Base-by-base conservation (phyloP, 306 rosid species). In the Malus domestica region DNA sequence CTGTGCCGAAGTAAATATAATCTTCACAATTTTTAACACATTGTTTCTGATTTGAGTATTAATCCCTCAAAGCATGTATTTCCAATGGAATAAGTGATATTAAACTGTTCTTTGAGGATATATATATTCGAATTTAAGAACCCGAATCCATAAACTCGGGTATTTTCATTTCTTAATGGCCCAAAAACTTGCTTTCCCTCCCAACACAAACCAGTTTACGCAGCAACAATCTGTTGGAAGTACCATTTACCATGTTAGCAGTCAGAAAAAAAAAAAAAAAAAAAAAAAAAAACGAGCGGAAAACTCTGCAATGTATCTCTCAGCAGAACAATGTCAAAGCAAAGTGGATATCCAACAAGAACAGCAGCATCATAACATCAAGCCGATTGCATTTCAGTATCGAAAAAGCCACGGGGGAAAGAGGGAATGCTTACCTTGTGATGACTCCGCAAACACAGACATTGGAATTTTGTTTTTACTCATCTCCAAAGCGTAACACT, bases 381-480 rank as follows among this genome's bases (percentile, higher is more conserved):
- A 66, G 73, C 15, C 18, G 52, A 58, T 57, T 23, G 63, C 58
- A 61, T 52, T 72, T 72, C 63, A 55, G 73, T 19, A 70, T 46
- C 27, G 12, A 20, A 49, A 64, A 60, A 35, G 14, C 63, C 71
- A 69, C 5, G 16, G 40, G 57, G 68, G 33, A 42, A 58, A 22
- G 69, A 29, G 42, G 51, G 51, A 45, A 55, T 74, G 55, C 77
- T 73, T 80, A 91, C 96, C 98, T 93, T 87, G 89, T 20, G 79
- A 52, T 29, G 96, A 86, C 81, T 93, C 93, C 1, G 97, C 91
- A 85, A 93, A 87, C 65, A 93, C 91, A 70, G 93, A 80, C 96
- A 90, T 88, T 2, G 98, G 97, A 61, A 91, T 60, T 59, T 83
- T 76, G 82, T 88, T 94, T 65, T 38, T 86, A 38, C 86, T 84